Base-by-base conservation (phyloP, 2,329 filamentous ascomycete species). In the Penicillium crustosum region DNA sequence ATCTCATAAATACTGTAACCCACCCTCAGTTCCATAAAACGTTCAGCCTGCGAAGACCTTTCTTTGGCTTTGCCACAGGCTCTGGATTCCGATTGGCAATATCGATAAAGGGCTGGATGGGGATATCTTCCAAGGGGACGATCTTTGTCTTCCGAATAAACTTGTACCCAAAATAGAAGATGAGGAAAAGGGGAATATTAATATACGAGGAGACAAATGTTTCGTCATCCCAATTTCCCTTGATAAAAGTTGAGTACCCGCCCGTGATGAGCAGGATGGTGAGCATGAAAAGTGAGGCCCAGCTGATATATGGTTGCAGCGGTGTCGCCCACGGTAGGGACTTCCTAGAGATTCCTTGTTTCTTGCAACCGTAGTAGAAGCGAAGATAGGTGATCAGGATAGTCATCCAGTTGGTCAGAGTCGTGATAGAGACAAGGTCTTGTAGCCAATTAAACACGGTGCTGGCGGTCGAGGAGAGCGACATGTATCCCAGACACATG, bases 161-260 rank as follows among this genome's bases (percentile, higher is more conserved):
- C n/a, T 45, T 45, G 43, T 45, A 45, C 3, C 6, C 27, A 31
- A 31, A 19, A 5, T 41, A 50, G 38, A 54, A 55, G 17, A 21
- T 60, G 6, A 25, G 63, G 64, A 86, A 84, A 35, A 84, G 77
- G 0, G 82, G 82, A 27, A 86, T 81, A 21, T 83, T 83, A 17
- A 86, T 75, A 65, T 87, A 86, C 0, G 81, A 77, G 0, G 82
- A 82, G 49, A 79, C 73, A 0, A 83, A 82, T 68, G 85, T 85
- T 68, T 90, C 89, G 15, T 87, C 81, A 33, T 31, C 43, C 62
- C 62, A 66, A 1, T 60, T 39, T 0, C 55, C 49, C 15, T 59
- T 49, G 23, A 62, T 62, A 13, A 66, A 66, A 0, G 52, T 55
- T 17, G 42, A 44, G 31, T 45, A 53, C 6, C 51, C 51, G 6